Conservation (phyloP, 2,329 filamentous ascomycete genomes). For the Phyllosticta capitalensis region DNA sequence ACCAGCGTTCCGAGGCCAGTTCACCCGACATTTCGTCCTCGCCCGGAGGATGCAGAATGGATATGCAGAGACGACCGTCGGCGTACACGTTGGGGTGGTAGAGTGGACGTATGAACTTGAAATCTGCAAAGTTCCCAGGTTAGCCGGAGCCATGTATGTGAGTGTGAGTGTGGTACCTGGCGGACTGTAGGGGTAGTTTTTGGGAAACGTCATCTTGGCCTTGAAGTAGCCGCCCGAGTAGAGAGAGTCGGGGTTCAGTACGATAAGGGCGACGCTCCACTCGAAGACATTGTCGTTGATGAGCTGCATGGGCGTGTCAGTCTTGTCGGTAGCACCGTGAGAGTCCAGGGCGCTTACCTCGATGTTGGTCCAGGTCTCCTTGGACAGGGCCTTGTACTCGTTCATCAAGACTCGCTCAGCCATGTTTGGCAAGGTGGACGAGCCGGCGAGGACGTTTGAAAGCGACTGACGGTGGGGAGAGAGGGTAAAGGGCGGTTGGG, state of each 20-base stretch:
- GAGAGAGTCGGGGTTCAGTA: conserved; percentile 82
- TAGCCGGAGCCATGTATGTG: not conserved
- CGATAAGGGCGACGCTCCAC: conserved; percentile 83
- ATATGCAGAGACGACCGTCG: conserved; percentile 89
- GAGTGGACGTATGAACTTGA: conserved; percentile 72
- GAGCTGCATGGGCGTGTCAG: conserved; percentile 40
- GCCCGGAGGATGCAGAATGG: conserved; percentile 85
- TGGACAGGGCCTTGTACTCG: conserved; percentile 70
- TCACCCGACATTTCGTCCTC: conserved; percentile 92
- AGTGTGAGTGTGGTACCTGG: conserved; percentile 42
- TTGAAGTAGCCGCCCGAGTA: conserved; percentile 94
- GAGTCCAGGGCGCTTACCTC: conserved; percentile 47
- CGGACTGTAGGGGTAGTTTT: conserved; percentile 82
- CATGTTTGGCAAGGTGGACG: conserved; percentile 3
- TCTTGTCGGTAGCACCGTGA: conserved; percentile 6
- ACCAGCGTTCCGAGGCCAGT: conserved; percentile 83
- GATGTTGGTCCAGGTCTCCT: conserved; percentile 91
- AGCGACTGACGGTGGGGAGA: not conserved
- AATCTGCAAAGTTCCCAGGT: conserved; percentile 41
- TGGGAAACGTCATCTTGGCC: conserved; percentile 77
- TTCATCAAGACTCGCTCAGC: conserved; percentile 58
- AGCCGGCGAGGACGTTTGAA: not conserved
- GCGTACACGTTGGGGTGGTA: conserved; percentile 91
- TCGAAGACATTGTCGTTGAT: conserved; percentile 75
- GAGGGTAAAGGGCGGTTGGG: not conserved